Base-by-base conservation (phyloP, 2,329 filamentous ascomycete genomes). In the Penicillium sp. region DNA sequence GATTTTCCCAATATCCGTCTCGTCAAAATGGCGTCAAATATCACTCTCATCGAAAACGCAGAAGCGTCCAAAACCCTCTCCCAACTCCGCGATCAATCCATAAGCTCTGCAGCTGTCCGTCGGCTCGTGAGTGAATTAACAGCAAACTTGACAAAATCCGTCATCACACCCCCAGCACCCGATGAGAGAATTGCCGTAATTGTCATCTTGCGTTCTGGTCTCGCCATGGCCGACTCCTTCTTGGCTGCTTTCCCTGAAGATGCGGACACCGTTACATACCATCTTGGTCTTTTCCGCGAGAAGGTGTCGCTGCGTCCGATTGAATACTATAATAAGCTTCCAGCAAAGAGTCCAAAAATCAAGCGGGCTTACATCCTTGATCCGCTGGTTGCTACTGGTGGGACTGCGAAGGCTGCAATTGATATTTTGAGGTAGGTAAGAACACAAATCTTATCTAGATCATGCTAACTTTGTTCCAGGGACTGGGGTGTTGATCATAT, bases 161-260 rank as follows among this genome's bases (percentile, higher is more conserved):
- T 63, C 22, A 52, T 66, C 22, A 58, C 58, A 24, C 39, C 51
- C 19, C 56, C 58, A 7, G 14, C 50, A 13, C 33, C 45, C 2
- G 49, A 59, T 3, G 68, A 68, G 44, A 66, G 64, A 21, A 55
- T 74, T 27, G 72, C 71, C n/a, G 55, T 74, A 10, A 62, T 74
- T 21, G 57, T 64, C 1, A 52, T 65, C 13, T 55, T 64, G 19
- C 74, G 75, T 13, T 76, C 74, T 4, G 74, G 75, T 1, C 57
- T 78, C 5, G 65, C 70, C 29, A 78, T 78, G 75, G 67, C 65
- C 24, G 74, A 77, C 37, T 57, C 71, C 2, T 76, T 76, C 55
- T 46, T 74, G 26, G 55, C 57, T n/a, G 57, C 49, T 10, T 31
- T 67, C 56, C 49, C 61, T 53, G 43, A 58, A 66, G 53, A 64